phyloP scores from a whole-genome alignment of 2,329 filamentous ascomycete genomes.

The Ceratocystis cubensis region DNA sequence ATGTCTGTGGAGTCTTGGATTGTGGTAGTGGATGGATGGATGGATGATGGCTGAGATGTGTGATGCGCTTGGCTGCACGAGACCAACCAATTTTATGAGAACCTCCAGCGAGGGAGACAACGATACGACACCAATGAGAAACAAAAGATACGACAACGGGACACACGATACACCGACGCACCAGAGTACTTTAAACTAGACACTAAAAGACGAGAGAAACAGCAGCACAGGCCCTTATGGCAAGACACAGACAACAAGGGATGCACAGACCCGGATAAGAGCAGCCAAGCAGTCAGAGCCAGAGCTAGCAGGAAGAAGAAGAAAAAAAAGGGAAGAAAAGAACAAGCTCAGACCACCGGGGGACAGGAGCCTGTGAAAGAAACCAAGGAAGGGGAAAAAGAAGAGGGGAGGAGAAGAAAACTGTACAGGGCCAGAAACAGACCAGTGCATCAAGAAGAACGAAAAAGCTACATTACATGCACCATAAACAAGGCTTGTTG shows the following conservation, averaged over 20 bases:
- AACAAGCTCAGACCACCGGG: not conserved
- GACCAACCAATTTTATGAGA: not conserved
- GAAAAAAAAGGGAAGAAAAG: slow-evolving; percentile 1
- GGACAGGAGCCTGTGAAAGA: not conserved
- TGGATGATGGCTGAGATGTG: slow-evolving; percentile 1
- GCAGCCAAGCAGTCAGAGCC: not conserved
- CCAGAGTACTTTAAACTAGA: too few species aligned
- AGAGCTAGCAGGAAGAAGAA: not conserved
- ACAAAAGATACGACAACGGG: not conserved
- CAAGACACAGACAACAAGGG: not conserved
- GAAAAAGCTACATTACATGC: not conserved
- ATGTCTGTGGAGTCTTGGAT: not conserved
- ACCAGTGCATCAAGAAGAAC: not conserved
- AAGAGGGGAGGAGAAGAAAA: not conserved
- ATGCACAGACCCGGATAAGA: not conserved
- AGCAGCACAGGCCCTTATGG: not conserved
- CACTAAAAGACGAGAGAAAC: not conserved
- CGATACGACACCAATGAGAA: not conserved
- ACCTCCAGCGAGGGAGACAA: not conserved
- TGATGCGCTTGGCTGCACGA: not conserved
- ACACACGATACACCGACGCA: not conserved
- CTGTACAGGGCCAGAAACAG: not conserved
- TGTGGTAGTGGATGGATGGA: not conserved
- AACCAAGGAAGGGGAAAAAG: not conserved
- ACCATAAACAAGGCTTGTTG: not conserved